These are phyloP conservation scores for Tetrapisispora fleetii DNA, from an alignment of 805 yeast species.

Conservation along the genomic window DNA sequence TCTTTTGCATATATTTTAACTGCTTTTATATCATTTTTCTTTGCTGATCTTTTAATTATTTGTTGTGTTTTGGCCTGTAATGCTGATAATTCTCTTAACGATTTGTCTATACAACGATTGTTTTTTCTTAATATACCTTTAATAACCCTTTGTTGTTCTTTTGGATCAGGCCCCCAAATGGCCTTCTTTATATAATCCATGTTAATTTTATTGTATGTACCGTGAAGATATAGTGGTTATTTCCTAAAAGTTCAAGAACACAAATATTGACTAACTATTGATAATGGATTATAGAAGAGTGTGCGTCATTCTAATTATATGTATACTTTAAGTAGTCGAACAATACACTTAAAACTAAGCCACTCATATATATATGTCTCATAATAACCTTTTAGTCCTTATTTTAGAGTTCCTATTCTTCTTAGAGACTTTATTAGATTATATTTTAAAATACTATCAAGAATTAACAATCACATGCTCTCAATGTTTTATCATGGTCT, in stretches of 20 bases:
- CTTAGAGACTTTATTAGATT: no score
- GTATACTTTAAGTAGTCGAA: no score
- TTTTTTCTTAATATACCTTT: slow-evolving; percentile 74
- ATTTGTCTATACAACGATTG: slow-evolving; percentile 70
- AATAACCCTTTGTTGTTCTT: slow-evolving; percentile 72
- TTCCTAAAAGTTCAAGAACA: not conserved
- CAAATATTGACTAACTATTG: no score
- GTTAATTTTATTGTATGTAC: not conserved
- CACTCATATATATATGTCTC: no score
- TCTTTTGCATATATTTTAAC: slow-evolving; percentile 80
- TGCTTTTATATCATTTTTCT: slow-evolving; percentile 62
- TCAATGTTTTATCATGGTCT: no score
- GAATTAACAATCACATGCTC: no score
- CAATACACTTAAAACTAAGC: no score
- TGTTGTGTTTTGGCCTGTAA: slow-evolving; percentile 71
- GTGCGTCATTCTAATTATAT: no score
- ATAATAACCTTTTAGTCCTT: no score
- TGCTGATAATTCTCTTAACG: slow-evolving; percentile 45
- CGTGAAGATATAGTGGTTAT: not conserved
- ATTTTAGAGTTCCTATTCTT: no score
- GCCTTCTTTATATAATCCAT: slow-evolving; percentile 84
- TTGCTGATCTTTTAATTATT: slow-evolving; percentile 64
- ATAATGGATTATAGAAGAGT: no score
- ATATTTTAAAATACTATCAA: no score
- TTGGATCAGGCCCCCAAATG: slow-evolving; percentile 95